Evolutionary conservation across 148 eudicot species (phyloP).

Genomic region (Cornus florida): DNA sequence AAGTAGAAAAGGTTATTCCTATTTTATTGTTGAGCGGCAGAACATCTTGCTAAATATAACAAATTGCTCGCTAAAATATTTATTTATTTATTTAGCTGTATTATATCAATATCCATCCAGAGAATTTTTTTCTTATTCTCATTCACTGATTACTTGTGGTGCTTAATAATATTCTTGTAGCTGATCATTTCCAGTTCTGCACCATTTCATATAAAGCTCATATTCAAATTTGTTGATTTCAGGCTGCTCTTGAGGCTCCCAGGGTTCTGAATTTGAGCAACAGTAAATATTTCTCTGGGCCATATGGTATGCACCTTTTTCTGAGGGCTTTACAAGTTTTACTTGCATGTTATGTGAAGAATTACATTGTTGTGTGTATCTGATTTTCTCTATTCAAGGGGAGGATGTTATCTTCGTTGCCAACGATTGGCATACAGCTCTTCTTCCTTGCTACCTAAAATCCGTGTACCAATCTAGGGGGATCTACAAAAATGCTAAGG

Average conservation of each 20-base stretch:
- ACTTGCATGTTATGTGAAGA: background rate
- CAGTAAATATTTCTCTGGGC: slow-evolving; percentile 74
- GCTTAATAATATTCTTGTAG: background rate
- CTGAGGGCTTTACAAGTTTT: background rate
- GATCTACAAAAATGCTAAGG: slow-evolving; percentile 72
- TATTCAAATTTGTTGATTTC: slow-evolving; percentile 8
- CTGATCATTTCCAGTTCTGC: background rate
- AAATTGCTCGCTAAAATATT: no score
- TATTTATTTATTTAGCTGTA: background rate
- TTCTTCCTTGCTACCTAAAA: slow-evolving; percentile 91
- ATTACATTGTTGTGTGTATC: background rate
- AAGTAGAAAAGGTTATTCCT: background rate
- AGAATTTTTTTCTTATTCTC: background rate
- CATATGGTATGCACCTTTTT: slow-evolving; percentile 59
- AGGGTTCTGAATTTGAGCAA: slow-evolving; percentile 69
- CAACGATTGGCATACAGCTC: slow-evolving; percentile 97
- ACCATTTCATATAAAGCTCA: background rate
- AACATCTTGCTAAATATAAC: background rate
- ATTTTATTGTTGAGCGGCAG: background rate
- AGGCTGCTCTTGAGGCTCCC: slow-evolving; percentile 98
- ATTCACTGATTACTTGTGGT: background rate
- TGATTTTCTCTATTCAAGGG: slow-evolving; percentile 38
- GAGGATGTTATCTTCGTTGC: slow-evolving; percentile 90
- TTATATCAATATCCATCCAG: no score
- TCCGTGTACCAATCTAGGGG: slow-evolving; percentile 67